phyloP scores from a whole-genome alignment of 2,329 filamentous ascomycete genomes.

The Coniosporium tulheliwenetii region DNA sequence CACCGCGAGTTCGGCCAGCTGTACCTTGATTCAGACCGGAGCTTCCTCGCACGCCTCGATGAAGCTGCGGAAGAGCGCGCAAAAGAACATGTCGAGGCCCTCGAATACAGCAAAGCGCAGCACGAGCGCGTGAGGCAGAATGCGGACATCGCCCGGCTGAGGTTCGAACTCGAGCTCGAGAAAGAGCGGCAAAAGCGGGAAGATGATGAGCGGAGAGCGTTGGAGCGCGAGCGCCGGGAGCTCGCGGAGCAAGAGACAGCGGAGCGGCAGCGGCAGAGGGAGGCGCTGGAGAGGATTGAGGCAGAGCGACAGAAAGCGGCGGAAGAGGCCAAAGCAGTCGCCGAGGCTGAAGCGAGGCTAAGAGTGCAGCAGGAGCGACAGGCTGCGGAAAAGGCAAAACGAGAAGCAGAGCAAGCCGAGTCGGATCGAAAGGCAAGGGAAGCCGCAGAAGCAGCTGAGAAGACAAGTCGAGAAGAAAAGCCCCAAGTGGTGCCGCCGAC shows the following conservation, averaged over 20 bases:
- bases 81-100: slow-evolving; percentile 46
- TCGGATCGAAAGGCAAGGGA: slow-evolving; percentile 8
- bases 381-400: slow-evolving; percentile 3
- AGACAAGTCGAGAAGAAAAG: slow-evolving; percentile 12
- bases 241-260: slow-evolving; percentile 25
- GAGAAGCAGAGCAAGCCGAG: slow-evolving; percentile 10
- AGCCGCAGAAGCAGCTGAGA: slow-evolving; percentile 8
- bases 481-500: too few species aligned
- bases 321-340: slow-evolving; percentile 9
- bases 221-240: slow-evolving; percentile 26
- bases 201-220: slow-evolving; percentile 18
- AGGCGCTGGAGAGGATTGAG: slow-evolving; percentile 12
- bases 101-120: slow-evolving; percentile 45
- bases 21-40: slow-evolving; percentile 23
- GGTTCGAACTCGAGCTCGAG: slow-evolving; percentile 28
- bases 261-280: slow-evolving; percentile 15
- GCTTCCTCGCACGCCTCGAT: slow-evolving; percentile 45
- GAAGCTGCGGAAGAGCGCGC: slow-evolving; percentile 46
- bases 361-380: slow-evolving; percentile 15
- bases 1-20: slow-evolving; percentile 24
- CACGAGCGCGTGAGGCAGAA: slow-evolving; percentile 29
- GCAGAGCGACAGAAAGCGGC: slow-evolving; percentile 15
- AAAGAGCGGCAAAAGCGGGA: slow-evolving; percentile 15
- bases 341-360: slow-evolving; percentile 12
- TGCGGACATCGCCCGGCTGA: slow-evolving; percentile 2